Evolutionary conservation across 2,329 filamentous ascomycete species (phyloP), one percentile per base, ranked within the genome.

Genomic region (Westerdykella ornata): DNA sequence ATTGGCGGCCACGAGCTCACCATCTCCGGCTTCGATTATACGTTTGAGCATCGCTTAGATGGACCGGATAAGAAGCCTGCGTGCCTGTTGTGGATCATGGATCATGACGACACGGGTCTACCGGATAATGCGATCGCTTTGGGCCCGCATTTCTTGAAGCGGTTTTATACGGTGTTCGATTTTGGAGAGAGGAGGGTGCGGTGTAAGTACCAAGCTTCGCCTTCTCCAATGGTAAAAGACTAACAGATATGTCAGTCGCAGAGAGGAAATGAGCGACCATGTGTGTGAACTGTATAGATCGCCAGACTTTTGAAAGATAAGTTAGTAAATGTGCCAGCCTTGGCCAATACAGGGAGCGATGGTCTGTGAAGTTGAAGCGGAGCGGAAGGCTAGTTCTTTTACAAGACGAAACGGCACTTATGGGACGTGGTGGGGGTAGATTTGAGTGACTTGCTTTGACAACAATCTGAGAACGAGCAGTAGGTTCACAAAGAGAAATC

Each of bases 151-250:
- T 44, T 44, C 18, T 22, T 44, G 32, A 41, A 37, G 42, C 18
- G 15, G 2, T 37, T 35, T 13, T 41, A 44, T 36, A 32, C 42
- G 32, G 16, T 17, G 37, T 44, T 39, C 18, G 42, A 44, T 44
- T 37, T 36, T 11, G 42, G 37, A 3, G 29, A 33, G 6, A 29
- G 26, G 38, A 28, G 12, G 13, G 18, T 44, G 4, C 31, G 30
- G 14, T 40, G 42, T 44, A 34, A 44, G 42, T 41, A 35, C 16
- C 7, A 14, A 29, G 12, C 17, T 5, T 22, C 28, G 15, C 22
- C 14, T 12, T 4, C 12, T 26, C 22, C 7, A 2, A 18, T 12
- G 38, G 15, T 9, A 14, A 3, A 5, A 14, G 26, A n/a, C 38
- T 41, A 18, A 41, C 20, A 2, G 7, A 9, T 3, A 3, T n/a